Conservation (phyloP, 305 asterid species). For the Solanum hybrid region DNA sequence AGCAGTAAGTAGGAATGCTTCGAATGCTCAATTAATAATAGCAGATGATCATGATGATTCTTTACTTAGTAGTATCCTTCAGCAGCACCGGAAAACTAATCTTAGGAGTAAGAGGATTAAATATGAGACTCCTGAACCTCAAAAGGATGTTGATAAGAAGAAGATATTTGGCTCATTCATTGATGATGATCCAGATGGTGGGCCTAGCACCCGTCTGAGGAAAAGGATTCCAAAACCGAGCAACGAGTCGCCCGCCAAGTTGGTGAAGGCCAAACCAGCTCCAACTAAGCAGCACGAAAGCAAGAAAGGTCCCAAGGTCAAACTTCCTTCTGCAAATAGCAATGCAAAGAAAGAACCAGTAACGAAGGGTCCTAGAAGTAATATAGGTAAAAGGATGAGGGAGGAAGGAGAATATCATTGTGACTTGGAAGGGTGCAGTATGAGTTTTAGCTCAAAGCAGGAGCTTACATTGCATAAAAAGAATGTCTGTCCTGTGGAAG, state of each 20-base stretch:
- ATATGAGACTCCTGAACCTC: constrained; percentile 30
- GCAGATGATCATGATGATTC: constrained; percentile 19
- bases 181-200: constrained; percentile 52
- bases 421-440: constrained; percentile 82
- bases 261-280: constrained; percentile 26
- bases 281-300: constrained; percentile 40
- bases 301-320: constrained; percentile 19
- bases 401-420: constrained; percentile 62
- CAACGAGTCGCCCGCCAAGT: constrained; percentile 30
- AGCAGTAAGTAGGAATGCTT: constrained; percentile 29
- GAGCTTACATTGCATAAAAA: constrained; percentile 69
- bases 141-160: constrained; percentile 23
- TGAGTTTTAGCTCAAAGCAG: constrained; percentile 72
- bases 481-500: constrained; percentile 81
- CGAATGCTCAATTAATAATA: constrained; percentile 9
- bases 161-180: constrained; percentile 20
- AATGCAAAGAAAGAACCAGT: constrained; percentile 8
- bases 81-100: constrained; percentile 16
- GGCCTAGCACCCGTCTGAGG: constrained; percentile 88
- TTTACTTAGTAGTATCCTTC: constrained; percentile 6
- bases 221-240: constrained; percentile 46
- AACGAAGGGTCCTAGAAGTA: constrained; percentile 13
- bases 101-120: constrained; percentile 24
- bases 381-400: constrained; percentile 17
- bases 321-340: constrained; percentile 11